These are phyloP conservation scores for Ormosia semicastrata DNA, from an alignment of 306 rosid genomes.

Conservation along the genomic window DNA sequence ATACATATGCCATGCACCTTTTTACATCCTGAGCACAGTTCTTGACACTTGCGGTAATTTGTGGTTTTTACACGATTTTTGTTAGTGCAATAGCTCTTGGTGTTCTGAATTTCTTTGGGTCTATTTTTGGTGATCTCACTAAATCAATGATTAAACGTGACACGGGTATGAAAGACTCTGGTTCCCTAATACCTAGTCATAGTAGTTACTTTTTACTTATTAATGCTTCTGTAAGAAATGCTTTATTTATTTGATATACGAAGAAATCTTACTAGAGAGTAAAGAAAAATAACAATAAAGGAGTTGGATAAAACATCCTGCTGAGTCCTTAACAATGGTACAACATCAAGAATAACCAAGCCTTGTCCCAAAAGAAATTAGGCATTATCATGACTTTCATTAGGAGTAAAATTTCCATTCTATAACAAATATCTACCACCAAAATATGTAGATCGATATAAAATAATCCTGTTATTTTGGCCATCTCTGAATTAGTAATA, in stretches of 20 bases:
- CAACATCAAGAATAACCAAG: not conserved
- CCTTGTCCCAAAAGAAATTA: not conserved
- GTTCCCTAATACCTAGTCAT: conserved; percentile 95
- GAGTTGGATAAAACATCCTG: conserved; percentile 15
- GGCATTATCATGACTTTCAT: not conserved
- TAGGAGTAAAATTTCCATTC: not conserved
- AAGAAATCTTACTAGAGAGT: not conserved
- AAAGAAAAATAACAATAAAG: not conserved
- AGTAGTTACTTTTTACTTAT: conserved; percentile 52
- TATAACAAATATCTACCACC: not conserved
- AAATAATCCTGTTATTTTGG: not conserved
- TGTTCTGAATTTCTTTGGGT: conserved; percentile 77
- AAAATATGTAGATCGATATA: not conserved
- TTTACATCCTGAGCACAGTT: not conserved
- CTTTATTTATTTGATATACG: not conserved
- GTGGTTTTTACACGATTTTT: conserved; percentile 5
- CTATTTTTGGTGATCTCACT: conserved; percentile 93
- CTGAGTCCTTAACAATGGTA: not conserved
- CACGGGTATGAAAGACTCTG: conserved; percentile 97
- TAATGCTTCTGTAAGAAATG: conserved; percentile 13
- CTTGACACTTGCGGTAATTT: conserved; percentile 10
- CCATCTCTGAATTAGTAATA: not conserved
- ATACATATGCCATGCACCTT: not conserved
- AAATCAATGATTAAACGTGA: conserved; percentile 99
- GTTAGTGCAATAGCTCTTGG: conserved; percentile 79